Conservation (phyloP, 2,329 filamentous ascomycete species). For the Pestalotiopsis sp. region DNA sequence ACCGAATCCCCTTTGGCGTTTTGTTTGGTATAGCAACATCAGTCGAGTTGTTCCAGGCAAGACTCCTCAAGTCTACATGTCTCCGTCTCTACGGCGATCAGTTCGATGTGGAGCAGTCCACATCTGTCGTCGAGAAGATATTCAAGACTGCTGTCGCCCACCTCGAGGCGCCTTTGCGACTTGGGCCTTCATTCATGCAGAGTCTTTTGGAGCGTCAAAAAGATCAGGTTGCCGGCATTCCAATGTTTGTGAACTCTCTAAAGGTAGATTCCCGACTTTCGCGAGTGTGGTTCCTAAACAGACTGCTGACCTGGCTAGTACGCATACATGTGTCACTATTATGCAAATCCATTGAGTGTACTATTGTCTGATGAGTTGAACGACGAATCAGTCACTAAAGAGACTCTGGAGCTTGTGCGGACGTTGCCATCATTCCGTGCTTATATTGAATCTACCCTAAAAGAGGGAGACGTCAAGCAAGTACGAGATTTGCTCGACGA, state of each 20-base stretch:
- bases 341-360: constrained; percentile 73
- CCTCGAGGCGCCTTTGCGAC: constrained; percentile 54
- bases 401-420: constrained; percentile 69
- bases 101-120: constrained; percentile 76
- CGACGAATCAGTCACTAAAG: constrained; percentile 47
- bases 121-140: constrained; percentile 71
- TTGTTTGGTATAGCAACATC: constrained; percentile 83
- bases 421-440: constrained; percentile 69
- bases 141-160: constrained; percentile 67
- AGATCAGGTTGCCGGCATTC: constrained; percentile 76
- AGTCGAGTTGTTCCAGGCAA: constrained; percentile 75
- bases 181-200: constrained; percentile 65
- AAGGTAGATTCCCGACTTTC: constrained; percentile 53
- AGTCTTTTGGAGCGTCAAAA: constrained; percentile 71
- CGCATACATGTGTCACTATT: constrained; percentile 85
- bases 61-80: constrained; percentile 69
- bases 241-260: constrained; percentile 69
- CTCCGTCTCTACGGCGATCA: constrained; percentile 69
- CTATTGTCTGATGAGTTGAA: constrained; percentile 48
- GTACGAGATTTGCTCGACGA: constrained; percentile 61
- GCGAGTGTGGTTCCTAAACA: not conserved
- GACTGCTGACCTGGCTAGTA: constrained; percentile 51
- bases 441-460: constrained; percentile 50
- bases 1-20: constrained; percentile 75
- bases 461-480: constrained; percentile 40